Evolutionary conservation across 148 eudicot genomes (phyloP).

Genomic region (Drosera capensis): DNA sequence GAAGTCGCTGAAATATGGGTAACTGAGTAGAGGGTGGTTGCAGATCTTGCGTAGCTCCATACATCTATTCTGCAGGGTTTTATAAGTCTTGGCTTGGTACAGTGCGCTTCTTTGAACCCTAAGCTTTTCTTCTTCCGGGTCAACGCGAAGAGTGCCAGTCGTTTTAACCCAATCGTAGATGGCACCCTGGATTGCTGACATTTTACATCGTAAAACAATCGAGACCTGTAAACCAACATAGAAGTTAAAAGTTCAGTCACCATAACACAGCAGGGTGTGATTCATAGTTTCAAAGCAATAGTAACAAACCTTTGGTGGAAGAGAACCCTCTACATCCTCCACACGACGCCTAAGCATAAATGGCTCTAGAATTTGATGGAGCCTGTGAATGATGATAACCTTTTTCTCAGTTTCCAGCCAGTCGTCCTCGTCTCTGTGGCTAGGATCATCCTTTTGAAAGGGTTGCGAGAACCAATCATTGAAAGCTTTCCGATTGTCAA

Average conservation of each 20-base stretch:
- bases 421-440: constrained; percentile 82
- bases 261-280: constrained; percentile 1
- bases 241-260: constrained; percentile 17
- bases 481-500: constrained; percentile 96
- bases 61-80: constrained; percentile 70
- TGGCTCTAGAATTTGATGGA: constrained; percentile 97
- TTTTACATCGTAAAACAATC: constrained; percentile 72
- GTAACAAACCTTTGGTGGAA: constrained; percentile 95
- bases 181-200: constrained; percentile 87
- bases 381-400: constrained; percentile 90
- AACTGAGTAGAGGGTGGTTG: constrained; percentile 90
- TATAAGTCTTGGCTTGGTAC: constrained; percentile 62
- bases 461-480: constrained; percentile 99
- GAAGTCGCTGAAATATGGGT: constrained; percentile 72
- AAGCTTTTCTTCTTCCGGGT: constrained; percentile 86
- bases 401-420: constrained; percentile 99
- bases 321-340: constrained; percentile 99
- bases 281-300: background rate
- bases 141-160: constrained; percentile 89
- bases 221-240: constrained; percentile 53
- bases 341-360: constrained; percentile 99
- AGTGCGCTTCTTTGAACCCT: constrained; percentile 49
- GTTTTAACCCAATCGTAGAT: constrained; percentile 94
- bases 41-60: constrained; percentile 96
- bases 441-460: constrained; percentile 73